Percentiles rank a stretch among this genome's conserved stretches.
phyloP scores from a whole-genome alignment of 257 asterid genomes.

The Linaria vulgaris region DNA sequence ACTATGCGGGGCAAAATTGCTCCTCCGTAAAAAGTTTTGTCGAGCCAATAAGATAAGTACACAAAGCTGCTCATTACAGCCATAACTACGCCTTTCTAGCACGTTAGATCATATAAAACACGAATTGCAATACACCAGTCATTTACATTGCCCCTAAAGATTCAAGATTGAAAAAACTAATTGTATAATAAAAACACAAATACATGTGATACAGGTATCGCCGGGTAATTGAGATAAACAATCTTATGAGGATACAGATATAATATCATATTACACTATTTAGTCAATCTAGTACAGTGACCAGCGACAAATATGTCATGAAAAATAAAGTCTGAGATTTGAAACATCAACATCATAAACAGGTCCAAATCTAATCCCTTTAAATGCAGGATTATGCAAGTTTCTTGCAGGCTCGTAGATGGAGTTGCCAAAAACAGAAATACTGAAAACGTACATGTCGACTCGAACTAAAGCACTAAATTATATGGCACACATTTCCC shows the following conservation, averaged over 20 bases:
- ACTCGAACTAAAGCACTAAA: conserved; percentile 6
- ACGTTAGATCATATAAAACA: no score
- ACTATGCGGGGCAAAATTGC: no score
- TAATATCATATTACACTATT: neutral
- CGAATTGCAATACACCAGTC: no score
- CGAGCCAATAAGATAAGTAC: no score
- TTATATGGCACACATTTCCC: neutral
- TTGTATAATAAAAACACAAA: neutral
- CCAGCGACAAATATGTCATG: neutral
- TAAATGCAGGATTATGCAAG: neutral
- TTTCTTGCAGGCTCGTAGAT: neutral
- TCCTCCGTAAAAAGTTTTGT: no score
- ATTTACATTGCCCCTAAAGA: no score
- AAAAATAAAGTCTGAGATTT: neutral
- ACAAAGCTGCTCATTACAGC: no score
- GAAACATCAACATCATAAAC: neutral
- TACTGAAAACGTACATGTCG: neutral
- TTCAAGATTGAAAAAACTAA: neutral
- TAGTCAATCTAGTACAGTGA: neutral
- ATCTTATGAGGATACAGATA: neutral
- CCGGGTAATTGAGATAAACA: neutral
- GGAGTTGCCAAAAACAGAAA: conserved; percentile 3
- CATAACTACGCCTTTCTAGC: no score
- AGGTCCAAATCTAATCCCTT: no score
- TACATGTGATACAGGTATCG: neutral